Conservation (phyloP, 345 rosid genomes). For the Adansonia digitata region DNA sequence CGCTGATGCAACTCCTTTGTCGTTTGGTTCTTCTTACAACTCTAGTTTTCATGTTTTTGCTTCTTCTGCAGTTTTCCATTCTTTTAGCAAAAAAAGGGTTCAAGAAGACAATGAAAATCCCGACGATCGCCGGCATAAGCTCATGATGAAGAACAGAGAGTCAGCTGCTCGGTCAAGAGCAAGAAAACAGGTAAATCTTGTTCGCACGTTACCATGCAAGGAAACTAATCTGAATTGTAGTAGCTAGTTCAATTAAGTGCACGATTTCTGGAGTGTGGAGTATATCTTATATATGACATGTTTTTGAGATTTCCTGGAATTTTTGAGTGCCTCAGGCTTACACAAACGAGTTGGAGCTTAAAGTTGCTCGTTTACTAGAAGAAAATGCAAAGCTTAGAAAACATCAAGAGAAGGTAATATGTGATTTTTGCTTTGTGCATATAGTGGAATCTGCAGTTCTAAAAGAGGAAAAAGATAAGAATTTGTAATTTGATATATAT, state of each 20-base stretch:
- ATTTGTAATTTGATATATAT: neutral
- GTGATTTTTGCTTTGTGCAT: neutral
- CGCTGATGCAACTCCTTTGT: neutral
- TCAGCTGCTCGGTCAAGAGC: constrained; percentile 62
- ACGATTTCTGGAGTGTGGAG: too few species aligned
- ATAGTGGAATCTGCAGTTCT: neutral
- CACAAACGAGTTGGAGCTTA: constrained; percentile 39
- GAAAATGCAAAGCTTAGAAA: constrained; percentile 50
- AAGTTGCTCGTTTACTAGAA: constrained; percentile 27
- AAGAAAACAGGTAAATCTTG: constrained; percentile 42
- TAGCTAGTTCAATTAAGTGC: too few species aligned
- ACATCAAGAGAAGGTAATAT: constrained; percentile 35
- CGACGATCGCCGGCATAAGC: constrained; percentile 33
- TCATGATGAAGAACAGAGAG: constrained; percentile 59
- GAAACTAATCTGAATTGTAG: neutral
- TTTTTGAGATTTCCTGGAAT: neutral
- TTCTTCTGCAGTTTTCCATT: constrained; percentile 4
- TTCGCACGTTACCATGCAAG: too few species aligned
- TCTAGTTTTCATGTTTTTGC: neutral
- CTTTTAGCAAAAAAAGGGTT: constrained; percentile 16
- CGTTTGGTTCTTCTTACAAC: neutral
- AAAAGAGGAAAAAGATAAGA: neutral
- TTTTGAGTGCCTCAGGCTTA: constrained; percentile 36
- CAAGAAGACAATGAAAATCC: constrained; percentile 17
- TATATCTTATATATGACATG: neutral